These are phyloP conservation scores for Apodospora peruviana DNA, from an alignment of 495 filamentous ascomycete species.

Conservation along the genomic window DNA sequence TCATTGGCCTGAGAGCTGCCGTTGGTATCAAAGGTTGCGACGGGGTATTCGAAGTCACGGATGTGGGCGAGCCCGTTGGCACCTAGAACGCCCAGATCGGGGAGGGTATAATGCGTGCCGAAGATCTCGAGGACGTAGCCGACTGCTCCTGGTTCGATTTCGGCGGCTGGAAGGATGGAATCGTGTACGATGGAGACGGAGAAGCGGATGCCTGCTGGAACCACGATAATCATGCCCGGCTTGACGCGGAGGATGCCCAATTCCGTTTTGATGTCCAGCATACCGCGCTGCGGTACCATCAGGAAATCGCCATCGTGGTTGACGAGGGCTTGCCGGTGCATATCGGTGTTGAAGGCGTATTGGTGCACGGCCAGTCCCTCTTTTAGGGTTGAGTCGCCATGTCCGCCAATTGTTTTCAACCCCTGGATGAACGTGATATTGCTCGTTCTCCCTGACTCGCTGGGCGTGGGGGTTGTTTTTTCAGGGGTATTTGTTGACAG, in stretches of 20 bases:
- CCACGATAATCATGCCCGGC: constrained; percentile 66
- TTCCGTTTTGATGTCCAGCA: constrained; percentile 64
- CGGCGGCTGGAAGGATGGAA: background rate
- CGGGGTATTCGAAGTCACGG: constrained; percentile 67
- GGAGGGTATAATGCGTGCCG: constrained; percentile 58
- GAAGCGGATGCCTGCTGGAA: constrained; percentile 64
- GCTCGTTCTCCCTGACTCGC: constrained; percentile 17
- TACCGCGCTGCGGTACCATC: constrained; percentile 61
- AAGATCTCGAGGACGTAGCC: constrained; percentile 72
- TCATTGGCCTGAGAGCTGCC: background rate
- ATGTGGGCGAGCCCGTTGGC: constrained; percentile 64
- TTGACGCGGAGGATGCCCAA: constrained; percentile 49
- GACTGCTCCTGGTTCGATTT: background rate
- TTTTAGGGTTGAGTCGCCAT: constrained; percentile 64
- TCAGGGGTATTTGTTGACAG: too few relatives aligned
- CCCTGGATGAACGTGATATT: constrained; percentile 61
- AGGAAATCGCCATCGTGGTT: constrained; percentile 68
- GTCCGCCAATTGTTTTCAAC: constrained; percentile 59
- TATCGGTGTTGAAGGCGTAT: constrained; percentile 62
- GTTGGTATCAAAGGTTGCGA: constrained; percentile 56
- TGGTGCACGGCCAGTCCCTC: constrained; percentile 62
- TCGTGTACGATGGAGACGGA: constrained; percentile 31
- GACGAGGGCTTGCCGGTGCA: constrained; percentile 62
- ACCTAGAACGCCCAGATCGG: constrained; percentile 70
- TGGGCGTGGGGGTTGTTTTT: too few relatives aligned